Evolutionary conservation across 805 yeast species (phyloP).

Genomic region (Saccharomyces kudriavzevii): DNA sequence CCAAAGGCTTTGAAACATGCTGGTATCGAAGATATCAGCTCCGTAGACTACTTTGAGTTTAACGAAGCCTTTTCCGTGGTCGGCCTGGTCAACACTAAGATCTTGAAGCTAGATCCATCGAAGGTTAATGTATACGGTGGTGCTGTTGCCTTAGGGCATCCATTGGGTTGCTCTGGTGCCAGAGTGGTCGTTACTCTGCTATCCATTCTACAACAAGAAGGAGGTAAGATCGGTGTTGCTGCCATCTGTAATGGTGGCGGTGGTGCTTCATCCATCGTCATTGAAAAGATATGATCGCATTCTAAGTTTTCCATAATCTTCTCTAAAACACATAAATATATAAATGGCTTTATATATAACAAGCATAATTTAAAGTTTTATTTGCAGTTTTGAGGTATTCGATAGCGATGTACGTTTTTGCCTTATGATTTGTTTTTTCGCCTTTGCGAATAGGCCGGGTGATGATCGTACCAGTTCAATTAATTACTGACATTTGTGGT

Average conservation of each 20-base stretch:
- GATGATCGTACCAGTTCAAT: not conserved
- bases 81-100: constrained; percentile 79
- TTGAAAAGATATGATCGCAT: constrained; percentile 49
- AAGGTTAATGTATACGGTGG: constrained; percentile 90
- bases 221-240: constrained; percentile 84
- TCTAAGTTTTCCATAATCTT: not conserved
- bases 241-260: constrained; percentile 99
- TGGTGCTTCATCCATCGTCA: constrained; percentile 89
- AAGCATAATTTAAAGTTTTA: constrained; percentile 1
- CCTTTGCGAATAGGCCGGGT: not conserved
- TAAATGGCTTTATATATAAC: not conserved
- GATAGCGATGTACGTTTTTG: not conserved
- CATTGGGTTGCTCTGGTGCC: constrained; percentile 94
- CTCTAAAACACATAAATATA: not conserved
- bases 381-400: not conserved
- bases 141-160: constrained; percentile 93
- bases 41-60: constrained; percentile 87
- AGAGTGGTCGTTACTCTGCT: constrained; percentile 82
- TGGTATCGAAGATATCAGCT: constrained; percentile 43
- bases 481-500: not conserved
- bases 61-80: constrained; percentile 98
- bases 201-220: constrained; percentile 75
- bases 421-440: not conserved
- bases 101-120: constrained; percentile 50
- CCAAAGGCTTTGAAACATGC: constrained; percentile 95